phyloP scores from a whole-genome alignment of 2,329 filamentous ascomycete species.

The Dothidotthia symphoricarpi region DNA sequence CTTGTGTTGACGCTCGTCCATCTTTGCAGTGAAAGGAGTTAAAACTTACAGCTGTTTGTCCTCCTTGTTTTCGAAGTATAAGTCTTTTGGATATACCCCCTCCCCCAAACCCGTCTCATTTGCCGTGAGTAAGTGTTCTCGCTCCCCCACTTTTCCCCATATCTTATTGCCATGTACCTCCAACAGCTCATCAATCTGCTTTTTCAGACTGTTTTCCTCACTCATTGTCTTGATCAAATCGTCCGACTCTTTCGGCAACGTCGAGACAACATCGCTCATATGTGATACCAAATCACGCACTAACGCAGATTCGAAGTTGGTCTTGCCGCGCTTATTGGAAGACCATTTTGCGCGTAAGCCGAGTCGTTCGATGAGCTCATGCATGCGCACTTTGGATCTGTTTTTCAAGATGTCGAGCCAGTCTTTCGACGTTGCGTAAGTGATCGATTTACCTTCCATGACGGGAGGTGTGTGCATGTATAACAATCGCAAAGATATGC shows the following conservation, averaged over 20 bases:
- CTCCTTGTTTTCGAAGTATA: constrained; percentile 34
- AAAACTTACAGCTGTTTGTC: constrained; percentile 31
- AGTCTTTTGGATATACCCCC: constrained; percentile 31
- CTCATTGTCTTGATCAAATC: constrained; percentile 32
- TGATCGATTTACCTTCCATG: constrained; percentile 29
- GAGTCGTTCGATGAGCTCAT: constrained; percentile 38
- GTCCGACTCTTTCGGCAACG: constrained; percentile 35
- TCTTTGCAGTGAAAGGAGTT: too few relatives aligned
- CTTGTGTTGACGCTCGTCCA: neutral
- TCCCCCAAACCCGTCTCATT: constrained; percentile 35
- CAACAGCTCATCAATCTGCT: constrained; percentile 31
- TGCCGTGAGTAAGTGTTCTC: constrained; percentile 35
- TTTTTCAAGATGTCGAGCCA: constrained; percentile 42
- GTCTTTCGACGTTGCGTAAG: constrained; percentile 35
- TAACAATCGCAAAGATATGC: neutral
- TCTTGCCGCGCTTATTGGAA: constrained; percentile 41
- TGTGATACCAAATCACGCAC: constrained; percentile 36
- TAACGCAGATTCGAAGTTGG: constrained; percentile 38
- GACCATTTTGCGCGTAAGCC: constrained; percentile 39
- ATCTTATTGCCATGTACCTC: constrained; percentile 35
- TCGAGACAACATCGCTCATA: constrained; percentile 35
- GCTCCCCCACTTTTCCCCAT: constrained; percentile 32
- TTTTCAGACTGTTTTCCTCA: constrained; percentile 28
- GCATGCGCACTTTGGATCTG: constrained; percentile 37
- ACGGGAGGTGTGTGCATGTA: constrained; percentile 10